Evolutionary conservation across 2,329 filamentous ascomycete species (phyloP), one percentile per base, ranked within the genome.

Genomic region (Didymella arachidicola): DNA sequence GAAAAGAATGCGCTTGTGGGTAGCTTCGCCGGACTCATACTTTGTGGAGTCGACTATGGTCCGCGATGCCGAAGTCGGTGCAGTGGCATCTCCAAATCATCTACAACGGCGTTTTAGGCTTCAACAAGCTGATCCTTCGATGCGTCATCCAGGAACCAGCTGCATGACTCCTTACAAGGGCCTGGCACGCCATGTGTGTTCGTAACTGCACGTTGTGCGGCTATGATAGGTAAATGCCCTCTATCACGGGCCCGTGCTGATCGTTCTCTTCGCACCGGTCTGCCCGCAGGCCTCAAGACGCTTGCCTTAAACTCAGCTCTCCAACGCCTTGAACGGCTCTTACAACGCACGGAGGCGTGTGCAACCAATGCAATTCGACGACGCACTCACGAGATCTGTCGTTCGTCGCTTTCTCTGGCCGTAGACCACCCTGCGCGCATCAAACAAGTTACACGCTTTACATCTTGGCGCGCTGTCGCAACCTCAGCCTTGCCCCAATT

Each of bases 401-500:
- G 53, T 59, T 59, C 50, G 34, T 54, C 27, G 39, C 22, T 29
- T 34, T 49, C 25, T 22, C 14, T 41, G 38, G 38, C 38, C 41
- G 32, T 52, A 30, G 14, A 51, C 36, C 50, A 54, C 67, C 66
- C 59, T 70, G 66, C 46, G 64, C 56, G 41, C 57, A 69, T 74
- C 71, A 75, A 75, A 73, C 56, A 30, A 38, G 39, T 48, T 58
- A 36, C 39, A 43, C 69, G 63, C 68, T 65, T 67, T 67, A 67
- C 57, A 53, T 55, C 67, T 70, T 70, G 67, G 66, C 67, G 62
- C 51, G 52, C 65, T 60, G 63, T 65, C 53, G 59, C 60, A 66
- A 26, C 66, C 68, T 70, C 71, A 75, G 72, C 71, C 71, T 72
- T 74, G 73, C 72, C 74, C 69, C 68, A 75, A 62, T 57, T 65